phyloP scores from a whole-genome alignment of 2,329 filamentous ascomycete genomes.

The Ploettnerulaceae sp. region DNA sequence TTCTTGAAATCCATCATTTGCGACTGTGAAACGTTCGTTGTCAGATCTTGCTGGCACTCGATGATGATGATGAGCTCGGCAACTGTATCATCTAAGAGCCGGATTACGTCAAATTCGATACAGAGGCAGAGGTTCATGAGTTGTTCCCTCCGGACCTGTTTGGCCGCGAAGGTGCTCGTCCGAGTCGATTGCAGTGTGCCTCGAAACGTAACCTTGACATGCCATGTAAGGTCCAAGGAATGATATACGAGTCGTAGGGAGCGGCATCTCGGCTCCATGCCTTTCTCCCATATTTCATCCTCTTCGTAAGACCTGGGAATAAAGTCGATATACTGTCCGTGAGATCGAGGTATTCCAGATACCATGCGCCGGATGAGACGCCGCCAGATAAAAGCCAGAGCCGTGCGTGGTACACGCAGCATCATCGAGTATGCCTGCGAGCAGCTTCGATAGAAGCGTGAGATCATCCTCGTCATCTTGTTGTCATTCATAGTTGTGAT shows the following conservation, averaged over 20 bases:
- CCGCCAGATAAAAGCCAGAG: too few species aligned
- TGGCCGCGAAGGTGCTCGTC: constrained; percentile 13
- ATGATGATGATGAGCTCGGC: constrained; percentile 15
- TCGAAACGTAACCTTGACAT: constrained; percentile 19
- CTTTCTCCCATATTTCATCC: constrained; percentile 6
- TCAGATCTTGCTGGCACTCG: constrained; percentile 6
- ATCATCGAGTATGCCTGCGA: too few species aligned
- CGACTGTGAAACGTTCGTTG: too few species aligned
- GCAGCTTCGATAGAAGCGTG: too few species aligned
- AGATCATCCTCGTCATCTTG: too few species aligned
- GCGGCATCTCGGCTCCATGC: constrained; percentile 8
- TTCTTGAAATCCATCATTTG: constrained; percentile 17
- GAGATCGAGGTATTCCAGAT: too few species aligned
- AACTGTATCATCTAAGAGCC: constrained; percentile 19
- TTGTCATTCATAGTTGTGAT: too few species aligned
- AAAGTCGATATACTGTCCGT: too few species aligned
- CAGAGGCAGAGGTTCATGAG: constrained; percentile 20
- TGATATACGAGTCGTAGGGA: constrained; percentile 7
- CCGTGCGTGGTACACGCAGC: too few species aligned
- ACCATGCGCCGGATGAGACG: too few species aligned
- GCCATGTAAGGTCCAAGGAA: constrained; percentile 5
- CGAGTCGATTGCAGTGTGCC: constrained; percentile 19
- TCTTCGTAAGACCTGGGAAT: too few species aligned
- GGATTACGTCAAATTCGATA: constrained; percentile 17
- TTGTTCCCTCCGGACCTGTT: constrained; percentile 12